A percentile compares a stretch with the other conserved stretches of the same genome.
Evolutionary conservation across 495 filamentous ascomycete genomes (phyloP).

Genomic region (Amphirosellinia nigrospora): DNA sequence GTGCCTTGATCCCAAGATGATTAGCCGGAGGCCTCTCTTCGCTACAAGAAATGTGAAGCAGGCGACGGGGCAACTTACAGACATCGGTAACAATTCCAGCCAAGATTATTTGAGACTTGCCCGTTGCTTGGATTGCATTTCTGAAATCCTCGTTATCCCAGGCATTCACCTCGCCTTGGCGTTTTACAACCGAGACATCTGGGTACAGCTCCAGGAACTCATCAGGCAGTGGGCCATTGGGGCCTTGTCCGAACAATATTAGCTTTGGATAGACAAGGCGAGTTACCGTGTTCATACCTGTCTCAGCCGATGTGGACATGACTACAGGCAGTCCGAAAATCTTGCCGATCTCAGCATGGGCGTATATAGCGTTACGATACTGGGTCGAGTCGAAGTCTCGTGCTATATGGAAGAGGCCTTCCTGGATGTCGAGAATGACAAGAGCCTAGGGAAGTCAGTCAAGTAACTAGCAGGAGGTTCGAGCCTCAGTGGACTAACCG

Average conservation of each 20-base stretch:
- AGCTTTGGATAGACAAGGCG: background rate
- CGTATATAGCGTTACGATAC: conserved; percentile 71
- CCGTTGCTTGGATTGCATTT: conserved; percentile 66
- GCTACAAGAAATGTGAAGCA: background rate
- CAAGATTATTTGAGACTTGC: conserved; percentile 74
- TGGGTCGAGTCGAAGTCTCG: conserved; percentile 68
- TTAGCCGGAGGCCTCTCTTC: background rate
- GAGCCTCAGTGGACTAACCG: conserved; percentile 44
- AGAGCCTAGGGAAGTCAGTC: conserved; percentile 53
- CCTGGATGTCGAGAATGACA: conserved; percentile 74
- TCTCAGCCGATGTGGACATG: conserved; percentile 71
- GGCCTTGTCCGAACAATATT: conserved; percentile 44
- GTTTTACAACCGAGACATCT: conserved; percentile 66
- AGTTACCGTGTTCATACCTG: conserved; percentile 30
- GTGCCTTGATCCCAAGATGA: conserved; percentile 52
- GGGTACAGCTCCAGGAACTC: conserved; percentile 75
- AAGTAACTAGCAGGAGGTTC: conserved; percentile 15
- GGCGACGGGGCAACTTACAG: conserved; percentile 52
- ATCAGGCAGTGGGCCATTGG: conserved; percentile 73
- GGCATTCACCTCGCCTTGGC: conserved; percentile 78
- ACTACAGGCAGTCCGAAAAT: conserved; percentile 73
- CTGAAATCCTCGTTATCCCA: conserved; percentile 81
- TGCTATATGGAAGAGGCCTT: conserved; percentile 69
- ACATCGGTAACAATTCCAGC: conserved; percentile 80
- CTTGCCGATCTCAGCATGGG: conserved; percentile 69